A percentile compares a stretch with the other conserved stretches of the same genome.
Evolutionary conservation across 2,329 filamentous ascomycete species (phyloP).

Genomic region (Fusarium circinatum): DNA sequence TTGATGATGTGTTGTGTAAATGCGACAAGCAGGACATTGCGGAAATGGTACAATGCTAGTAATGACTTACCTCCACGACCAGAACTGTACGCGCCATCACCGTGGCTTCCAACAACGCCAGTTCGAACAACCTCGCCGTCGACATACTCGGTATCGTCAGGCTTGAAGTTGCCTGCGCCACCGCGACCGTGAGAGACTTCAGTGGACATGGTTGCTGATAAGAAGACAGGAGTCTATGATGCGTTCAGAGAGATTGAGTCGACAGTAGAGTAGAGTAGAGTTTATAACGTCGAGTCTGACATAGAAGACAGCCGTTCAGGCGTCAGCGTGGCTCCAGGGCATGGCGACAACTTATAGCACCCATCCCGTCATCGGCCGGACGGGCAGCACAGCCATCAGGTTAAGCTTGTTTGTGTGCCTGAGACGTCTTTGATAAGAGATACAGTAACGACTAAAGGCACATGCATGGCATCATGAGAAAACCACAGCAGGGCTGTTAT

Average conservation of each 20-base stretch:
- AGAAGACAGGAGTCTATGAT: constrained; percentile 2
- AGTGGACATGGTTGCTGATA: constrained; percentile 46
- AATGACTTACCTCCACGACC: constrained; percentile 65
- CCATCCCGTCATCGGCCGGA: constrained; percentile 11
- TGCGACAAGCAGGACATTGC: background rate
- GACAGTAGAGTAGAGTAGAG: background rate
- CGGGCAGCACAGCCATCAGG: constrained; percentile 24
- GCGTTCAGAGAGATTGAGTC: background rate
- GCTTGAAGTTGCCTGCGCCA: constrained; percentile 69
- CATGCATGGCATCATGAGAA: constrained; percentile 33
- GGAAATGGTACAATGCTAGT: background rate
- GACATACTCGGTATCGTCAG: constrained; percentile 67
- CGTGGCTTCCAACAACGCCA: constrained; percentile 64
- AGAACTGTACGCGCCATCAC: constrained; percentile 67
- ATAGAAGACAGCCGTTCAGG: constrained; percentile 25
- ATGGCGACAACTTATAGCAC: constrained; percentile 42
- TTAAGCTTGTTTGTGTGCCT: constrained; percentile 36
- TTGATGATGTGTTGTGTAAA: background rate
- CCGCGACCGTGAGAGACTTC: constrained; percentile 71
- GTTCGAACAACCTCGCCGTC: constrained; percentile 70
- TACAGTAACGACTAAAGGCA: background rate
- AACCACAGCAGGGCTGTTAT: constrained; percentile 16
- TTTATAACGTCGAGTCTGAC: background rate
- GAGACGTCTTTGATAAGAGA: constrained; percentile 31
- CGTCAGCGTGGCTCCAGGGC: constrained; percentile 27